phyloP scores from a whole-genome alignment of 768 basidiomycete species.

The Rhizopogon roseolus region DNA sequence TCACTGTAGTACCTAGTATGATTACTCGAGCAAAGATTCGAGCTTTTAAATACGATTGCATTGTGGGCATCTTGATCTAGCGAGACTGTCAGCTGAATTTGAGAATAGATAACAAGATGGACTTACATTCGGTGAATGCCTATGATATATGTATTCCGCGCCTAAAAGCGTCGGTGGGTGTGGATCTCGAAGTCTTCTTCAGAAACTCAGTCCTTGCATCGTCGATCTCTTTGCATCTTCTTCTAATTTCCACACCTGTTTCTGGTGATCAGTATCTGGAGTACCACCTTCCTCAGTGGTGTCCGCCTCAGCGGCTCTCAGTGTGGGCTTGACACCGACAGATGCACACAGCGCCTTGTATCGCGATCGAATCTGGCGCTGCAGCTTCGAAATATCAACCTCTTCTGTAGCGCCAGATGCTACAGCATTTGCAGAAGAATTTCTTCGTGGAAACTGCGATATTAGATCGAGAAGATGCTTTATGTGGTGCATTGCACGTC shows the following conservation, averaged over 20 bases:
- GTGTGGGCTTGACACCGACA: slow-evolving; percentile 58
- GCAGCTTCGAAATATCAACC: slow-evolving; percentile 69
- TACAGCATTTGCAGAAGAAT: slow-evolving; percentile 47
- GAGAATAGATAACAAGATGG: not conserved
- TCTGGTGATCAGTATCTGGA: not conserved
- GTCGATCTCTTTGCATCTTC: slow-evolving; percentile 1
- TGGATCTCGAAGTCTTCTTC: slow-evolving; percentile 1
- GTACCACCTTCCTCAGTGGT: slow-evolving; percentile 1
- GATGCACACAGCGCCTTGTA: slow-evolving; percentile 85
- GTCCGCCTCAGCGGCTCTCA: slow-evolving; percentile 18
- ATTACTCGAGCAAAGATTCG: not conserved
- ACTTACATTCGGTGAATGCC: not conserved
- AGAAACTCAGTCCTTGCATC: slow-evolving; percentile 8
- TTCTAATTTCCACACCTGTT: slow-evolving; percentile 1
- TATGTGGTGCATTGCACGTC: slow-evolving; percentile 60
- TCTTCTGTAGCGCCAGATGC: slow-evolving; percentile 33
- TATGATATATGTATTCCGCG: not conserved
- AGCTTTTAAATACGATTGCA: not conserved
- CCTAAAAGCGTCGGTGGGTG: not conserved
- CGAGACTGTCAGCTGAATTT: not conserved
- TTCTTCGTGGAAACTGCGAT: slow-evolving; percentile 68
- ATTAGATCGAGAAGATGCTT: slow-evolving; percentile 68
- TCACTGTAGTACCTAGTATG: not conserved
- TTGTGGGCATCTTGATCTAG: not conserved
- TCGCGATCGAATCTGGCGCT: slow-evolving; percentile 81